phyloP scores from a whole-genome alignment of 2,329 filamentous ascomycete species.

The Xylariaceae sp. region DNA sequence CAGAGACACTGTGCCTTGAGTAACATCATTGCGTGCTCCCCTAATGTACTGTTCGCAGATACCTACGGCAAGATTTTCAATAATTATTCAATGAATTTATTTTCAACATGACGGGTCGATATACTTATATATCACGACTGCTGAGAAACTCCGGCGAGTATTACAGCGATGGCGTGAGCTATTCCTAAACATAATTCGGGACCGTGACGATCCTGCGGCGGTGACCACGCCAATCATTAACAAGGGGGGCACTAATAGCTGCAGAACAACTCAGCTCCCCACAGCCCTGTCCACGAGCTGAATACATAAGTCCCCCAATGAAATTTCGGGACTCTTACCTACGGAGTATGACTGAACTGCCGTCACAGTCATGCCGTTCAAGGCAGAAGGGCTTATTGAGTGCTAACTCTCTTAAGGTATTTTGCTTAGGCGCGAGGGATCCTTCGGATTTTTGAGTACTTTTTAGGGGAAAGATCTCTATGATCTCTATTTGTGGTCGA shows the following conservation, averaged over 20 bases:
- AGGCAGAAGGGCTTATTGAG: no score
- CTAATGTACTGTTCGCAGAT: background rate
- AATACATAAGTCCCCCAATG: background rate
- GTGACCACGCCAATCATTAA: background rate
- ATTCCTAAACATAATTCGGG: background rate
- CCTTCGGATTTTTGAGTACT: no score
- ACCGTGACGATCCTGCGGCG: background rate
- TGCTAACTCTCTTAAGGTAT: no score
- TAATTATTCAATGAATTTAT: background rate
- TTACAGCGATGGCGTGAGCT: background rate
- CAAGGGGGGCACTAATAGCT: background rate
- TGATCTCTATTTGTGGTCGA: no score
- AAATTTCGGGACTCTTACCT: background rate
- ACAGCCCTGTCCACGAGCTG: background rate
- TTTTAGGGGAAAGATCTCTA: no score
- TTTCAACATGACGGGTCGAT: background rate
- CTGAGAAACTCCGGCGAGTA: background rate
- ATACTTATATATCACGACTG: background rate
- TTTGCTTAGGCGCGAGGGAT: no score
- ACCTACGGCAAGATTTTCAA: background rate
- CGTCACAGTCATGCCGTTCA: no score
- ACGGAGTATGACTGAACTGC: background rate
- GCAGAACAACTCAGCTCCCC: background rate
- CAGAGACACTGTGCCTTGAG: conserved; percentile 1
- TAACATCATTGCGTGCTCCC: conserved; percentile 3